Percentiles rank a stretch among this genome's conserved stretches.
These are phyloP conservation scores for Nidularia sp. DNA, from an alignment of 768 basidiomycete species.

Conservation along the genomic window DNA sequence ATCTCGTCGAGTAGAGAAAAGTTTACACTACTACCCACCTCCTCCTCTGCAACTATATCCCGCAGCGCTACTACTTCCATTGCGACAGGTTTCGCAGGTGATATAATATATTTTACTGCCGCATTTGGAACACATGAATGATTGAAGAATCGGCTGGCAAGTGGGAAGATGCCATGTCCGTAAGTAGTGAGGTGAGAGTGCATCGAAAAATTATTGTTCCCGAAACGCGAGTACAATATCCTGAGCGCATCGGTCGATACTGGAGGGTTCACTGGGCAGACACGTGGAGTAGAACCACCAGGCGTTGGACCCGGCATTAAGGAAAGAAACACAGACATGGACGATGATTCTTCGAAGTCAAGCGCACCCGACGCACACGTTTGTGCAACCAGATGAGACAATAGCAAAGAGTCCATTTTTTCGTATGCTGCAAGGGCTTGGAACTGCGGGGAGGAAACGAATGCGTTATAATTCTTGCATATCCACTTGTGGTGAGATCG, in stretches of 20 bases:
- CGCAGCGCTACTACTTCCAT: constrained; percentile 69
- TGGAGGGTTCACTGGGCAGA: constrained; percentile 27
- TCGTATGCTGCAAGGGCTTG: constrained; percentile 49
- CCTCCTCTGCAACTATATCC: constrained; percentile 53
- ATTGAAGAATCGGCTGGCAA: constrained; percentile 78
- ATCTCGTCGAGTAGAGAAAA: constrained; percentile 2
- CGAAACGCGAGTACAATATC: constrained; percentile 55
- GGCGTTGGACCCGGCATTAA: constrained; percentile 40
- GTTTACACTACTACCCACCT: constrained; percentile 38
- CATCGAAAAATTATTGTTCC: constrained; percentile 79
- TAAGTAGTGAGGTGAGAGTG: constrained; percentile 68
- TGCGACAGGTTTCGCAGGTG: constrained; percentile 24
- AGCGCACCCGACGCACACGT: constrained; percentile 15
- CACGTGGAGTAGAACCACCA: constrained; percentile 13
- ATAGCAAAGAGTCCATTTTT: constrained; percentile 56
- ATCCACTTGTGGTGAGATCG: constrained; percentile 57
- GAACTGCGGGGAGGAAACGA: constrained; percentile 39
- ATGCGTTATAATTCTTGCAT: constrained; percentile 57
- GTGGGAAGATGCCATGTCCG: constrained; percentile 74
- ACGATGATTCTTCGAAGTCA: constrained; percentile 13
- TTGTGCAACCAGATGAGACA: constrained; percentile 58
- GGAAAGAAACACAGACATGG: constrained; percentile 31
- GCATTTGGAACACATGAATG: constrained; percentile 80
- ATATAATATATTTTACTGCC: constrained; percentile 53
- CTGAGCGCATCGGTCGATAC: constrained; percentile 19